A percentile compares a stretch with the other conserved stretches of the same genome.
phyloP scores from a whole-genome alignment of 805 yeast genomes.

The Candida namnaoensis region DNA sequence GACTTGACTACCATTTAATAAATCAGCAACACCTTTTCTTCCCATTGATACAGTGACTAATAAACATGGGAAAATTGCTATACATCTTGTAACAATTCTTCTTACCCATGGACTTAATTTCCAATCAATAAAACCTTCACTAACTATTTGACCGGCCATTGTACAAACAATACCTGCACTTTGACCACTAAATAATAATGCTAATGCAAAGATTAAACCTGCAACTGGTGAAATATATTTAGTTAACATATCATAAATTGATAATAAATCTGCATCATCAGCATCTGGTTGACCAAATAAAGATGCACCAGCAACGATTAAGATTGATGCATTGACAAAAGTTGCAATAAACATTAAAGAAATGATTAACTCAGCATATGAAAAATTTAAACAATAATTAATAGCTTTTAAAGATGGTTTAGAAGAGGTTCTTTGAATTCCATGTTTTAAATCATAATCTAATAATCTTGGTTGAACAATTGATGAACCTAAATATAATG shows the following conservation, averaged over 20 bases:
- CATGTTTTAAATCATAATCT: conserved; percentile 60
- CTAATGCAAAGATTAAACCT: conserved; percentile 82
- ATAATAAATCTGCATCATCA: conserved; percentile 72
- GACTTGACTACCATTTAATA: conserved; percentile 78
- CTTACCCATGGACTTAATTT: conserved; percentile 75
- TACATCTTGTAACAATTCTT: conserved; percentile 68
- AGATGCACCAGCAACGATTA: conserved; percentile 89
- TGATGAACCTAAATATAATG: conserved; percentile 77
- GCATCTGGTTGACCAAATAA: conserved; percentile 55
- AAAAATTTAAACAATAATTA: conserved; percentile 66
- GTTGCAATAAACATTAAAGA: conserved; percentile 82
- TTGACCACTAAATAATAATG: conserved; percentile 85
- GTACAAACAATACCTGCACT: conserved; percentile 94
- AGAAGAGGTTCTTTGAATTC: conserved; percentile 34
- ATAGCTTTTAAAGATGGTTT: conserved; percentile 78
- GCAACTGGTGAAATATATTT: conserved; percentile 76
- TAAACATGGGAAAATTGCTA: conserved; percentile 82
- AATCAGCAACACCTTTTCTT: conserved; percentile 68
- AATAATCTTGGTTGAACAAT: conserved; percentile 77
- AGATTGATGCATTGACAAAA: conserved; percentile 86
- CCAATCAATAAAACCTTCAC: conserved; percentile 84
- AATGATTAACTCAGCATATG: conserved; percentile 75
- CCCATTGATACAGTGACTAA: conserved; percentile 67
- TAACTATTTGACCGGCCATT: conserved; percentile 87
- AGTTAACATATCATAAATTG: conserved; percentile 66